Conservation (phyloP, 768 basidiomycete species). For the Omphalotus guepiniiformis region DNA sequence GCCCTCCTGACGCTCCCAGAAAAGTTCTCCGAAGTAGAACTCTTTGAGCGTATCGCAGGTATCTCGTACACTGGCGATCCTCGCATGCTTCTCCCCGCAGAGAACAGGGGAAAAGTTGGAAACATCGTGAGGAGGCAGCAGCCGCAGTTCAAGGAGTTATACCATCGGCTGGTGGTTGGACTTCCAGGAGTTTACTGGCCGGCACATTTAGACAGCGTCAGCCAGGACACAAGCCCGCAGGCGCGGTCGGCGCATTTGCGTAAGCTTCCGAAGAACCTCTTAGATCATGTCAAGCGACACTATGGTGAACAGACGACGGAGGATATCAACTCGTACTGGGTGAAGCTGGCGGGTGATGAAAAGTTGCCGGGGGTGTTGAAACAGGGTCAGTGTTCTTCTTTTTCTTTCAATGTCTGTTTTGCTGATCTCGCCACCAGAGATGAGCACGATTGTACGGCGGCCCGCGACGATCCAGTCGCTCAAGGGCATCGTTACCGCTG, state of each 20-base stretch:
- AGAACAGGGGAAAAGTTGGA: slow-evolving; percentile 90
- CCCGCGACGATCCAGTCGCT: slow-evolving; percentile 82
- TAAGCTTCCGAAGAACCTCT: slow-evolving; percentile 72
- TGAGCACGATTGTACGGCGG: slow-evolving; percentile 70
- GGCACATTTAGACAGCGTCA: slow-evolving; percentile 40
- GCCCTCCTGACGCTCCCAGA: slow-evolving; percentile 82
- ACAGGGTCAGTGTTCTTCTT: slow-evolving; percentile 36
- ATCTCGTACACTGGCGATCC: slow-evolving; percentile 89
- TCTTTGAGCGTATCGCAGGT: slow-evolving; percentile 83
- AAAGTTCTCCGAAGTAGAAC: slow-evolving; percentile 74
- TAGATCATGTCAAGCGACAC: slow-evolving; percentile 48
- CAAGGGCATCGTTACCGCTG: slow-evolving; percentile 85
- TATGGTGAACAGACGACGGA: slow-evolving; percentile 46
- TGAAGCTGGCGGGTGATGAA: slow-evolving; percentile 60
- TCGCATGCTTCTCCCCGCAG: slow-evolving; percentile 90
- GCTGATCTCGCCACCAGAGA: slow-evolving; percentile 43
- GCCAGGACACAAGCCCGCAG: slow-evolving; percentile 71
- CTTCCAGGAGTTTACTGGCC: slow-evolving; percentile 81
- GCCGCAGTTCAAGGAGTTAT: slow-evolving; percentile 83
- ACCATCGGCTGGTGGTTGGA: slow-evolving; percentile 72
- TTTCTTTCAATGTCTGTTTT: not conserved
- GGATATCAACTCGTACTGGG: slow-evolving; percentile 76
- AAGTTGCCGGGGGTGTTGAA: slow-evolving; percentile 63
- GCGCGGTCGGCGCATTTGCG: slow-evolving; percentile 70
- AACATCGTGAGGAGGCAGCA: slow-evolving; percentile 88